Evolutionary conservation across 768 basidiomycete species (phyloP).

Genomic region (Russula abietina): DNA sequence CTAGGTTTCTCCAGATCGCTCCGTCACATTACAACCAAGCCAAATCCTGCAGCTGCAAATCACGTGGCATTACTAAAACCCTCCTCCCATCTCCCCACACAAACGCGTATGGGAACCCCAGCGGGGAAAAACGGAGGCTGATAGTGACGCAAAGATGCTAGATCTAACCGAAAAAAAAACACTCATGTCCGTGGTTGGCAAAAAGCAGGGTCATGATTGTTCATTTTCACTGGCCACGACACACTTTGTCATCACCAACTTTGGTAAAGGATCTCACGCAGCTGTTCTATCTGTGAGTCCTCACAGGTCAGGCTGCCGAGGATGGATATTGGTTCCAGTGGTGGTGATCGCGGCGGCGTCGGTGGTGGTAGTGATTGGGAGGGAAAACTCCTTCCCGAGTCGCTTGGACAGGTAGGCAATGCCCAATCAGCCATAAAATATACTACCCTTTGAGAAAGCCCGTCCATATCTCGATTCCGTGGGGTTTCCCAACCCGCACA

Average conservation of each 20-base stretch:
- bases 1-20: constrained; percentile 16
- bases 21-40: background rate
- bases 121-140: constrained; percentile 7
- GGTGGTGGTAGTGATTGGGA: background rate
- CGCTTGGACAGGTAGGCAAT: background rate
- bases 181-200: constrained; percentile 4
- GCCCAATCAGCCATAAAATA: constrained; percentile 6
- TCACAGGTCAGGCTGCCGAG: background rate
- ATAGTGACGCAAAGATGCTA: constrained; percentile 1
- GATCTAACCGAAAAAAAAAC: constrained; percentile 4
- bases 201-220: background rate
- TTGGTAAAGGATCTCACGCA: background rate
- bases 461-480: constrained; percentile 7
- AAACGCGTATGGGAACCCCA: background rate
- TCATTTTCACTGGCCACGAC: background rate
- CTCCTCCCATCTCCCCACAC: background rate
- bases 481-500: background rate
- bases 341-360: too few species aligned
- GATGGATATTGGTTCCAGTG: background rate
- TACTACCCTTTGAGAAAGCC: background rate
- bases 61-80: constrained; percentile 9
- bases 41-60: background rate
- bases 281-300: background rate
- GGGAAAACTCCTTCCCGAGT: background rate
- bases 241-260: background rate